Conservation (phyloP, 169 alveolate genomes). For the Perkinsus olseni region DNA sequence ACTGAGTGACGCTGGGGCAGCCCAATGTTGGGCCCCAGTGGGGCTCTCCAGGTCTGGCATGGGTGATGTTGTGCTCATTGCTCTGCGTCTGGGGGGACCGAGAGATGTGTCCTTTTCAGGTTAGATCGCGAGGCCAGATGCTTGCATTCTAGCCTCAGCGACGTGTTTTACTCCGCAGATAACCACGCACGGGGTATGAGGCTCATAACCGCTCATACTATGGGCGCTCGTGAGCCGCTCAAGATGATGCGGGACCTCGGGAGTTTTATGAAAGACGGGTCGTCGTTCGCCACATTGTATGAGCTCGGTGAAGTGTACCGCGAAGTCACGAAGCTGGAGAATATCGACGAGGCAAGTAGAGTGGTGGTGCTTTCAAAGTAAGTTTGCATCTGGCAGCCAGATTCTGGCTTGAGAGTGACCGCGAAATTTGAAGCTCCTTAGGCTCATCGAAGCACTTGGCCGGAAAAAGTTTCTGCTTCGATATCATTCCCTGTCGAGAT, state of each 20-base stretch:
- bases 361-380: background rate
- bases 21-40: too few species aligned
- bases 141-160: background rate
- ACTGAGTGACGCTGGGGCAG: background rate
- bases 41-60: background rate
- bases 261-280: too few species aligned
- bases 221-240: background rate
- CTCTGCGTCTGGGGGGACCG: background rate
- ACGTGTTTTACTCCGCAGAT: background rate
- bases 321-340: background rate
- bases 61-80: background rate
- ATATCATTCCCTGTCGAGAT: background rate
- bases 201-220: too few species aligned
- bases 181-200: background rate
- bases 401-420: background rate
- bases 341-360: background rate
- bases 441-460: background rate
- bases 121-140: background rate
- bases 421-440: background rate
- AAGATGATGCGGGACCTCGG: background rate
- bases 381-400: too few species aligned
- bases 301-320: background rate
- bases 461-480: background rate
- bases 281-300: background rate
- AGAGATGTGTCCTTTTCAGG: background rate